Evolutionary conservation across 2,329 filamentous ascomycete species (phyloP).

Genomic region (Colletotrichum somersetense): DNA sequence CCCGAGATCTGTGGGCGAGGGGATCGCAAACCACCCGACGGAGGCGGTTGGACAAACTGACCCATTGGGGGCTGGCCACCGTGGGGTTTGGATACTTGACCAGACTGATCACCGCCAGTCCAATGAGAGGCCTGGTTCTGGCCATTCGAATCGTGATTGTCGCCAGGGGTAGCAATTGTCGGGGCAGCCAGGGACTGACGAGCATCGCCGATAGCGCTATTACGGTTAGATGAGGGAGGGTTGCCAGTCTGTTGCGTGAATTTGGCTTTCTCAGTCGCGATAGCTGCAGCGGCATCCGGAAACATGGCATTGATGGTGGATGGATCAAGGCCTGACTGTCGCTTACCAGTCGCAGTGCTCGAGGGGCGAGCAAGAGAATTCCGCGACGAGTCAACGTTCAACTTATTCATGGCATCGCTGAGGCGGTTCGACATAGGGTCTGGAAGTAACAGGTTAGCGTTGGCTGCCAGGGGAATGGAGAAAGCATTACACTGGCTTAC

Average conservation of each 20-base stretch:
- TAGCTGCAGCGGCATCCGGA: conserved; percentile 96
- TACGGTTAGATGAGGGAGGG: conserved; percentile 89
- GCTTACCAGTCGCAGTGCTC: conserved; percentile 82
- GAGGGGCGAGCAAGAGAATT: conserved; percentile 88
- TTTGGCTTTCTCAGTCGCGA: conserved; percentile 97
- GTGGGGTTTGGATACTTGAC: conserved; percentile 76
- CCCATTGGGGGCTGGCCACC: conserved; percentile 89
- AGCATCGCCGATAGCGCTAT: conserved; percentile 84
- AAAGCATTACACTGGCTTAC: conserved; percentile 60
- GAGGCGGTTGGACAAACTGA: conserved; percentile 88
- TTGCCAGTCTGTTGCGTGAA: conserved; percentile 96
- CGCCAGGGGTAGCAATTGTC: conserved; percentile 78
- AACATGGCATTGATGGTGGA: conserved; percentile 99
- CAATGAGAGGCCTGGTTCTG: conserved; percentile 85
- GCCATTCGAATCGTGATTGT: conserved; percentile 69
- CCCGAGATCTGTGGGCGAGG: conserved; percentile 78
- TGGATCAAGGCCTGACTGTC: conserved; percentile 93
- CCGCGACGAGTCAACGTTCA: conserved; percentile 87
- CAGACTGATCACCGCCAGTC: conserved; percentile 65
- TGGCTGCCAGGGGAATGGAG: not conserved
- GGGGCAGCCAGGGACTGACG: conserved; percentile 81
- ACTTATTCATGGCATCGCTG: conserved; percentile 95
- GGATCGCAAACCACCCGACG: conserved; percentile 81
- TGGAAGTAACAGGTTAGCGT: conserved; percentile 55
- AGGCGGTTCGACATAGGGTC: conserved; percentile 97